Percentiles rank a stretch among this genome's conserved stretches.
These are phyloP conservation scores for Phytophthora agathidicida DNA, from an alignment of 352 stramenopile species.

Conservation along the genomic window DNA sequence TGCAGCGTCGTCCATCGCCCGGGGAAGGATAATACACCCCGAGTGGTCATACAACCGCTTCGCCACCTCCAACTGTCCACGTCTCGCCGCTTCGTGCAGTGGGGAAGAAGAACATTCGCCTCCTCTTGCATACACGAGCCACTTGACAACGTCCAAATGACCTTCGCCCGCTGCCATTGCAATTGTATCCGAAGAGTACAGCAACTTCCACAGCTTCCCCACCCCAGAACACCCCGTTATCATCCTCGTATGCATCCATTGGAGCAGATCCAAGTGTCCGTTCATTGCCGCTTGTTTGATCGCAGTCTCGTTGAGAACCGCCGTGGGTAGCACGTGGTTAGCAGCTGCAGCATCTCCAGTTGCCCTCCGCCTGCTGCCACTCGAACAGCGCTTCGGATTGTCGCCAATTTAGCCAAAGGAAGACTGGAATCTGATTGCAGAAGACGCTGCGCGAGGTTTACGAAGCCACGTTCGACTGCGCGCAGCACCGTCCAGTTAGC, in stretches of 20 bases:
- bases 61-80: constrained; percentile 19
- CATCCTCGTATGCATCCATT: constrained; percentile 28
- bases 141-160: constrained; percentile 29
- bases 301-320: constrained; percentile 25
- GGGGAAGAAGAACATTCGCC: constrained; percentile 32
- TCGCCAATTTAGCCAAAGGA: constrained; percentile 4
- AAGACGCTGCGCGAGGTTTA: constrained; percentile 49
- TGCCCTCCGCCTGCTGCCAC: constrained; percentile 44
- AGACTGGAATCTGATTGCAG: constrained; percentile 32
- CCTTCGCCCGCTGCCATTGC: constrained; percentile 17
- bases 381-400: constrained; percentile 26
- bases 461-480: constrained; percentile 39
- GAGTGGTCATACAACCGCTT: constrained; percentile 26
- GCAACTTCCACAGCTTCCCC: constrained; percentile 8
- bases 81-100: constrained; percentile 27
- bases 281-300: constrained; percentile 27
- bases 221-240: neutral
- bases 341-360: constrained; percentile 17
- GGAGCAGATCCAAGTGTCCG: constrained; percentile 28
- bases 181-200: constrained; percentile 28
- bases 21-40: constrained; percentile 21
- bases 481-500: constrained; percentile 44
- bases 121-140: constrained; percentile 25
- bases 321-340: constrained; percentile 13
- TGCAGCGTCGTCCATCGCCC: constrained; percentile 36